Base-by-base conservation (phyloP, 2,329 filamentous ascomycete species). In the Dothidotthia symphoricarpi region DNA sequence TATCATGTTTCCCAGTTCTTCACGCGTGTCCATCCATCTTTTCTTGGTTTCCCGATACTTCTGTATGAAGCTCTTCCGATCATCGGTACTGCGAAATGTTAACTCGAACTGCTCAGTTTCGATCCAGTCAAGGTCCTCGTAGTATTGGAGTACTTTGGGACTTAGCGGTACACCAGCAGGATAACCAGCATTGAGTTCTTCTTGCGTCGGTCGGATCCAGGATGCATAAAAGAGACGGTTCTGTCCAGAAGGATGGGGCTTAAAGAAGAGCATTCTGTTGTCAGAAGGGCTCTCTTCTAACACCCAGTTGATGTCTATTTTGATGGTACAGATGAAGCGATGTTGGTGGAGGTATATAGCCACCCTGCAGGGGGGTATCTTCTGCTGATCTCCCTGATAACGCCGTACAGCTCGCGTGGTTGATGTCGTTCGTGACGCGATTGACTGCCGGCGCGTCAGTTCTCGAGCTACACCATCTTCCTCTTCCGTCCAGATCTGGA, bases 291-390 rank as follows among this genome's bases (percentile, higher is more conserved):
- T 28, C 5, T 15, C 25, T 16, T 31, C 26, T n/a, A 34, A 14
- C 11, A 39, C 31, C 41, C 41, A 43, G 14, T 43, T 43, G 3
- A 43, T 24, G 19, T 43, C 36, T 14, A 32, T 43, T 15, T 31
- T 39, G 11, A 43, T 24, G 3, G 28, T 43, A 15, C 28, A 39
- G 6, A 39, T 32, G n/a, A 31, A 36, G 5, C 35, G 25, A n/a
- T 36, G 28, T 14, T 33, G 15, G 17, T 43, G 35, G 2, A 39
- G 25, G 14, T 39, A 43, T 19, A 43, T 43, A 2, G 28, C 41
- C 14, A 22, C 34, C 3, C 40, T 29, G 13, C 40, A 36, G 3
- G 40, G 40, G 4, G 14, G 30, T 30, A 32, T 27, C 19, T 38
- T 22, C 12, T 24, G 30, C 12, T 38, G 32, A 10, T 27, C 40